Evolutionary conservation across 768 basidiomycete genomes (phyloP), one percentile per base, ranked within the genome.

Genomic region (Leucocoprinus leucothites): DNA sequence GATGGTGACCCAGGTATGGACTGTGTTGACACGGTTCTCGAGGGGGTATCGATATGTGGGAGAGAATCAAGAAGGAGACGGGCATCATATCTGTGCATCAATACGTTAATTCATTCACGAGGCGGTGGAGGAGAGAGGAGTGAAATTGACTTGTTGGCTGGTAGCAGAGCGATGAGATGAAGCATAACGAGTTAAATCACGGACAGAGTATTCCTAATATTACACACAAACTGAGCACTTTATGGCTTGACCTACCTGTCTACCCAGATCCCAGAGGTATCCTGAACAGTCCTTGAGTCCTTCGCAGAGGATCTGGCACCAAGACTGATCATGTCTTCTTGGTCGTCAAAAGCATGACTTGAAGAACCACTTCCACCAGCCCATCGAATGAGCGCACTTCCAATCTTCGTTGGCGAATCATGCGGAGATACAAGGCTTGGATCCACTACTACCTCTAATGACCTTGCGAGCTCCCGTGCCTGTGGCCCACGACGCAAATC

Each of bases 241-340:
- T 35, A 11, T n/a, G 18, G 22, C 21, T 19, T 34, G 28, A 80
- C 87, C 66, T 84, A 94, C 91, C 91, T 86, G 75, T 95, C 91
- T 52, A 90, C 81, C 89, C 87, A 94, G 2, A 89, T 62, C 19
- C 65, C 71, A 31, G 70, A 65, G 7, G 56, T 58, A 1, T 61
- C 53, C 3, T 55, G 45, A 38, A 47, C 38, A 51, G 16, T 3
- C 6, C 9, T 13, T 13, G 8, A 18, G 34, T 45, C n/a, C 24
- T 50, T 52, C 9, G 47, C 11, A 8, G 34, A 19, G 4, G 26
- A 34, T 9, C 34, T 26, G 21, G 41, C 22, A 18, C 59, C 44
- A 26, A 55, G 55, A 24, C 36, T 59, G 48, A 41, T 55, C n/a
- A 63, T 48, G 22, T 62, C 60, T 21, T 67, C 67, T 28, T 70